These are phyloP conservation scores for Ogataea corticis DNA, from an alignment of 805 yeast genomes.

Conservation along the genomic window DNA sequence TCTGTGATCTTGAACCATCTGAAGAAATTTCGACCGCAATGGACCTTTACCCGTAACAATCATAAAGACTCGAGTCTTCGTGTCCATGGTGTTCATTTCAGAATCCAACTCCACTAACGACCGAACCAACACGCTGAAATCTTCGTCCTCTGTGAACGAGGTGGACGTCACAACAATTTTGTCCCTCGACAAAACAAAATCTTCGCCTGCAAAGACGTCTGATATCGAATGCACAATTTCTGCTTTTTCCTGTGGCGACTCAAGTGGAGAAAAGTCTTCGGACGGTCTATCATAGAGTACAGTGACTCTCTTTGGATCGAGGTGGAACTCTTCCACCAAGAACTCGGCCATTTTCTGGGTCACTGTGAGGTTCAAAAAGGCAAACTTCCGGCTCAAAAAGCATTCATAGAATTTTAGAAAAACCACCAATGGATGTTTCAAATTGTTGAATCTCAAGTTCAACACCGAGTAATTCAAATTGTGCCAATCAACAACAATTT, in stretches of 20 bases:
- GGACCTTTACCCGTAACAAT: constrained; percentile 99
- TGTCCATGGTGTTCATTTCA: constrained; percentile 22
- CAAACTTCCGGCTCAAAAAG: constrained; percentile 55
- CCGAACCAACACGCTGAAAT: constrained; percentile 65
- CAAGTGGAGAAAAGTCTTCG: constrained; percentile 57
- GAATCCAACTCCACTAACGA: constrained; percentile 65
- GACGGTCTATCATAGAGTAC: constrained; percentile 90
- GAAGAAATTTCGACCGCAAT: constrained; percentile 48
- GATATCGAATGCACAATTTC: constrained; percentile 38
- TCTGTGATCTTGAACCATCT: constrained; percentile 21
- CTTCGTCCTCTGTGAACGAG: constrained; percentile 95
- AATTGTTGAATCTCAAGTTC: constrained; percentile 57
- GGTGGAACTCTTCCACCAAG: constrained; percentile 54
- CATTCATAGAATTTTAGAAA: constrained; percentile 64
- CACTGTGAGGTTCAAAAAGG: constrained; percentile 77
- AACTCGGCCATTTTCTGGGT: constrained; percentile 70
- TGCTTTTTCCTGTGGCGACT: constrained; percentile 26
- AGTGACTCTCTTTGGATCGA: constrained; percentile 48
- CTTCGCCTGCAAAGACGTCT: constrained; percentile 31
- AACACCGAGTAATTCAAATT: constrained; percentile 85
- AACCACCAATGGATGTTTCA: constrained; percentile 61
- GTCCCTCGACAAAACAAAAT: constrained; percentile 37
- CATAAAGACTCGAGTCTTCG: constrained; percentile 53
- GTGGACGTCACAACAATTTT: constrained; percentile 83
- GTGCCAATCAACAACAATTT: constrained; percentile 92